Evolutionary conservation across 2,329 filamentous ascomycete genomes (phyloP), one percentile per base, ranked within the genome.

Genomic region (Pyricularia grisea): DNA sequence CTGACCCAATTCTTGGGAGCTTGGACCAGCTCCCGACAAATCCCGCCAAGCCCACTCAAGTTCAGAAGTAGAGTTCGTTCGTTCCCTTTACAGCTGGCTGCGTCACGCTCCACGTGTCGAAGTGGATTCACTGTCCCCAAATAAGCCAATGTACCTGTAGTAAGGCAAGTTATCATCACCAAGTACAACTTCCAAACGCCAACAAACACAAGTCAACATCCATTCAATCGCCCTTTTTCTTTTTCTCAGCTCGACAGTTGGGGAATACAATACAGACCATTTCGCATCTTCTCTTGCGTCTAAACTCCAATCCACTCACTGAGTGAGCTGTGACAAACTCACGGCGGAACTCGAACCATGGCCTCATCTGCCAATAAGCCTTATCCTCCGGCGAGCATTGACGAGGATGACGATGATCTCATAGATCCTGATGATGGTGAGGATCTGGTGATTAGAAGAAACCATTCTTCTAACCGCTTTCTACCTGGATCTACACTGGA

Each of bases 381-480:
- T 77, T 86, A 89, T 75, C 88, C 88, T 75, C 83, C 87, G 75
- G 85, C 87, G 70, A 80, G 90, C 71, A 75, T 81, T 65, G 82
- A 86, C 60, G 60, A 63, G 25, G 60, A 63, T 66, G 87, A 90
- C 70, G 88, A 90, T 74, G 90, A 93, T 74, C 79, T 93, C 74
- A 92, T 94, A 79, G 91, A 94, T 74, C 89, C 90, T 3, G 90
- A 93, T 82, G 89, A 93, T 80, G 90, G 91, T 92, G 80, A 73
- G 80, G 76, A 71, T 65, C 20, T 14, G 6, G 20, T 68, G 4
- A 11, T 61, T 28, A 28, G 27, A 61, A 61, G 58, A 25, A 25
- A 12, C 6, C 3, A 2, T 36, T 25, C 58, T 25, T 23, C 58
- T 25, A 61, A n/a, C 55, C 55, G 20, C 20, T 58, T n/a, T 23